phyloP scores from a whole-genome alignment of 2,329 filamentous ascomycete genomes.

The Calonectria multiphialidica region DNA sequence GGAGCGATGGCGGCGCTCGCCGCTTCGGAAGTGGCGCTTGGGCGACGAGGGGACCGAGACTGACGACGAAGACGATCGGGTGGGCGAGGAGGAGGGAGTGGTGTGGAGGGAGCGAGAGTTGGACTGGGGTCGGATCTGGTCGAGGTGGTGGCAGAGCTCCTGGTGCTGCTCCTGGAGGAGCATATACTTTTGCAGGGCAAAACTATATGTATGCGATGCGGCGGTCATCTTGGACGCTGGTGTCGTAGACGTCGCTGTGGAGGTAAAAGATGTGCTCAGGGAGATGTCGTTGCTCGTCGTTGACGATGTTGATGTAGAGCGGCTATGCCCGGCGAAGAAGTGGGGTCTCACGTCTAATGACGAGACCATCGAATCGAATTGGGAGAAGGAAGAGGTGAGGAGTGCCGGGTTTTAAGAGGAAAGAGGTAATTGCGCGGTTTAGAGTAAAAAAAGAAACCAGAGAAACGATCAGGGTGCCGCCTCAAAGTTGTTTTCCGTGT shows the following conservation, averaged over 20 bases:
- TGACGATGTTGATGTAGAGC: conserved; percentile 38
- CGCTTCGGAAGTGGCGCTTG: conserved; percentile 54
- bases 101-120: conserved; percentile 53
- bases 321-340: conserved; percentile 41
- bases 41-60: conserved; percentile 59
- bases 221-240: conserved; percentile 44
- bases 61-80: conserved; percentile 62
- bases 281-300: conserved; percentile 26
- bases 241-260: not conserved
- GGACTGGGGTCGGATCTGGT: conserved; percentile 61
- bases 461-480: not conserved
- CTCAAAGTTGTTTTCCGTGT: not conserved
- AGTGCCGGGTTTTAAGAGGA: not conserved
- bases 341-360: conserved; percentile 45
- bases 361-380: conserved; percentile 49
- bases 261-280: conserved; percentile 3
- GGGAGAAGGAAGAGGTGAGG: not conserved
- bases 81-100: conserved; percentile 71
- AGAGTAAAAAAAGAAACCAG: not conserved
- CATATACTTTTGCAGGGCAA: conserved; percentile 67
- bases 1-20: conserved; percentile 43
- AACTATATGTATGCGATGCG: conserved; percentile 52
- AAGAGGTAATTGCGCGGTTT: conserved; percentile 9
- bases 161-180: conserved; percentile 67
- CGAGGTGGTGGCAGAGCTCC: conserved; percentile 62